Percentiles rank a stretch among this genome's conserved stretches.
Evolutionary conservation across 1,284 basidiomycete genomes (phyloP).

Genomic region (Megacollybia platyphylla): DNA sequence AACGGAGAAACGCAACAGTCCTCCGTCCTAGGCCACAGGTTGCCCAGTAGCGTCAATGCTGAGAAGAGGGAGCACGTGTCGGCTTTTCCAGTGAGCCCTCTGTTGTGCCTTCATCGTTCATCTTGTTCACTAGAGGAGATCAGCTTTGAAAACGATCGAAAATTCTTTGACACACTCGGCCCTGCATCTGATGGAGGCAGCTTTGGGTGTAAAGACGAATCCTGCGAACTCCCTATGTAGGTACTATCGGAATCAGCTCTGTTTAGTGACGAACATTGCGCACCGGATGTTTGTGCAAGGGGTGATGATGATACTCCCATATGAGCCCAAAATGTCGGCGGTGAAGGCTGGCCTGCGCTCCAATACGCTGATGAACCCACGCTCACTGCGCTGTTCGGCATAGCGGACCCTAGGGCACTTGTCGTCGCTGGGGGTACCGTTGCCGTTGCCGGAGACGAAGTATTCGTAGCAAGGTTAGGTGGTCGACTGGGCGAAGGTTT

Average conservation of each 20-base stretch:
- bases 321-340: conserved; percentile 11
- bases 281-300: neutral
- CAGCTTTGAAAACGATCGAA: neutral
- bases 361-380: conserved; percentile 11
- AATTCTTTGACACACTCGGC: neutral
- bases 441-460: neutral
- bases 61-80: too few species aligned
- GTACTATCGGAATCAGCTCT: neutral
- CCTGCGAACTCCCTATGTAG: conserved; percentile 6
- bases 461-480: neutral
- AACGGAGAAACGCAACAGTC: conserved; percentile 25
- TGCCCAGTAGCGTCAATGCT: conserved; percentile 45
- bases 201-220: neutral
- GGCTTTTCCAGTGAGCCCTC: too few species aligned
- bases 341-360: conserved; percentile 10
- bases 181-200: neutral
- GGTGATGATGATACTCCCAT: conserved; percentile 9
- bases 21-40: conserved; percentile 38
- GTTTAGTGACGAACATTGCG: neutral
- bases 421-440: neutral
- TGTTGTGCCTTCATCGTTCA: too few species aligned
- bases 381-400: conserved; percentile 1
- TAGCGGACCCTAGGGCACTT: neutral
- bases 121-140: neutral
- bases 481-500: conserved; percentile 13